These are phyloP conservation scores for Gynandropsis gynandra DNA, from an alignment of 345 rosid genomes.

Conservation along the genomic window DNA sequence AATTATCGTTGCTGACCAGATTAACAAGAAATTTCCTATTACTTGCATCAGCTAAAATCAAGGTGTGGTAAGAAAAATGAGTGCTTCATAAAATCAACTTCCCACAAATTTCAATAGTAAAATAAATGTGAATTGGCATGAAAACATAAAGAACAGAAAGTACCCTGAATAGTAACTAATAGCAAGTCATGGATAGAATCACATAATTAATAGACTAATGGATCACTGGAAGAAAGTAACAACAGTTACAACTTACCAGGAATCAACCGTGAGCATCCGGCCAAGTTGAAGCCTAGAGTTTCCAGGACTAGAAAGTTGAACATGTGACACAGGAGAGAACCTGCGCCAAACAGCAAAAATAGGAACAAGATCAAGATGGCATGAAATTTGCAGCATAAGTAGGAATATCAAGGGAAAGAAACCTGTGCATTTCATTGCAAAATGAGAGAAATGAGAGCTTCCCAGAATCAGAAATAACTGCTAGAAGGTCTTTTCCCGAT, in stretches of 20 bases:
- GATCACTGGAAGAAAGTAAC: background rate
- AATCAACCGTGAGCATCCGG: slow-evolving; percentile 75
- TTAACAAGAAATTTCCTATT: background rate
- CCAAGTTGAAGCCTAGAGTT: slow-evolving; percentile 77
- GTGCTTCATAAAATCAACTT: slow-evolving; percentile 6
- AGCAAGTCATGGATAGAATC: slow-evolving; percentile 9
- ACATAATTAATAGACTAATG: slow-evolving; percentile 7
- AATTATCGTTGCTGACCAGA: slow-evolving; percentile 10
- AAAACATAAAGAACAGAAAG: background rate
- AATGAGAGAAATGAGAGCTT: slow-evolving; percentile 88
- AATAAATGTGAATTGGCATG: slow-evolving; percentile 1
- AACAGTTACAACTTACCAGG: slow-evolving; percentile 46
- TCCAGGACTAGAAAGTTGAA: slow-evolving; percentile 80
- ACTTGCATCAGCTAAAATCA: slow-evolving; percentile 8
- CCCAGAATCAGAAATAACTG: slow-evolving; percentile 95
- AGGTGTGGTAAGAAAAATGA: slow-evolving; percentile 10
- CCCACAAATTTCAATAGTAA: slow-evolving; percentile 2
- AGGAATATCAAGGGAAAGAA: slow-evolving; percentile 18
- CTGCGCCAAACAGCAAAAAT: slow-evolving; percentile 37
- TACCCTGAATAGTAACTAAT: background rate
- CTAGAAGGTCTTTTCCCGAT: slow-evolving; percentile 72
- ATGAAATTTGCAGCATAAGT: slow-evolving; percentile 15
- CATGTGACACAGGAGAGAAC: slow-evolving; percentile 77
- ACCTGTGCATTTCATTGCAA: slow-evolving; percentile 98
- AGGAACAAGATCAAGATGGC: slow-evolving; percentile 16